Base-by-base conservation (phyloP, 2,329 filamentous ascomycete genomes). In the Aspergillus pseudotamarii region DNA sequence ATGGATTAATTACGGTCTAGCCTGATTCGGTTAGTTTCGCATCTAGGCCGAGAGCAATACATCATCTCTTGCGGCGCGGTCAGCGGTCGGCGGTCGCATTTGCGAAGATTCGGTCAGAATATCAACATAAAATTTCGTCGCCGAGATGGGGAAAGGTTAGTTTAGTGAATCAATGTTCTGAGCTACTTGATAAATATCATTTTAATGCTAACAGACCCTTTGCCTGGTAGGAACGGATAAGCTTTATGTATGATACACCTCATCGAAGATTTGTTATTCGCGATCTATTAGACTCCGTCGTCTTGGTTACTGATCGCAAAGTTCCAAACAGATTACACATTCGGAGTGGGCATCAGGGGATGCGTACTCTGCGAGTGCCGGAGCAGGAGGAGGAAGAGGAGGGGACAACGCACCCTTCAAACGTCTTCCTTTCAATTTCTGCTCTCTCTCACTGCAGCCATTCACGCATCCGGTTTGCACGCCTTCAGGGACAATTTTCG, bases 401-500 rank as follows among this genome's bases (percentile, higher is more conserved):
- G 79, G 82, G 2, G 79, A 79, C 26, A 86, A 87, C 67, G 85
- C 87, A 56, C 86, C 86, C 43, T 98, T 98, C 83, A 92, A 91
- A 74, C 91, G 93, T 53, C 86, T 99, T 1, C 95, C 96, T 34
- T 99, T 96, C 86, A 98, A 97, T 84, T 98, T 95, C 81, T 99
- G 95, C 86, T 93, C 95, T 66, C 89, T 96, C 45, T 96, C 92
- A 64, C 89, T 99, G 38, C 95, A 98, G 75, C 96, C 96, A 9
- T 99, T 97, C 82, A 88, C 90, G 74, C 92, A 97, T 73, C 94
- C 95, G 6, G 95, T 99, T 41, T 99, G 95, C 83, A 98, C 94
- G 0, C 75, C 86, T 4, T 85, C 91, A 48, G 95, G 95, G 59
- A 95, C 90, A 14, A 94, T 96, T 64, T 99, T 98, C 79, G 96